Conservation (phyloP, 2,329 filamentous ascomycete species). For the Clathrospora elynae region DNA sequence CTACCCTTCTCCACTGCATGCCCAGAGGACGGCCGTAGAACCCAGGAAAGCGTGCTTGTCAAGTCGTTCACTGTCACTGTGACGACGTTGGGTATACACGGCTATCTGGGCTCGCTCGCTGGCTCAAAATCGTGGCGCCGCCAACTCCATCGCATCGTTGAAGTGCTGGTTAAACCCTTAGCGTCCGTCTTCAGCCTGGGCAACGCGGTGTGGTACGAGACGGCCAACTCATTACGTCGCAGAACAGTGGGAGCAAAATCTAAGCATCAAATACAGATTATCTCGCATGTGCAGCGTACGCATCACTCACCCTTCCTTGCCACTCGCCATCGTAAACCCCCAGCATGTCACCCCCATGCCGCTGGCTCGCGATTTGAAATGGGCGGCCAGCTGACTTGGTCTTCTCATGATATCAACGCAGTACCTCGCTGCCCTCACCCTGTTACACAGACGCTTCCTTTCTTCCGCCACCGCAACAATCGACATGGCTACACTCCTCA, state of each 20-base stretch:
- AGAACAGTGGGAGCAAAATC: neutral
- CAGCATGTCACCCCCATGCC: too few relatives aligned
- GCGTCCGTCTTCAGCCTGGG: neutral
- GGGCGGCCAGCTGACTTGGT: too few relatives aligned
- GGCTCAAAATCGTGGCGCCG: slow-evolving; percentile 4
- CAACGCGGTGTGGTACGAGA: slow-evolving; percentile 2
- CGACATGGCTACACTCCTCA: slow-evolving; percentile 5
- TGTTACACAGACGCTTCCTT: neutral
- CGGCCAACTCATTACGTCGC: neutral
- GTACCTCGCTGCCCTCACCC: too few relatives aligned
- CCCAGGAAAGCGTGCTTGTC: slow-evolving; percentile 4
- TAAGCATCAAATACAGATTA: neutral
- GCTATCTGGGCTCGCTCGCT: slow-evolving; percentile 3
- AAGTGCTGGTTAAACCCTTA: slow-evolving; percentile 2
- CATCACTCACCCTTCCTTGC: too few relatives aligned
- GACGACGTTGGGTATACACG: slow-evolving; percentile 8
- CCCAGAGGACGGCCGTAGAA: slow-evolving; percentile 5
- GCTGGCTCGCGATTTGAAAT: too few relatives aligned
- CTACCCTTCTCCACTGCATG: too few relatives aligned
- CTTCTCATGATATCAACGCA: too few relatives aligned
- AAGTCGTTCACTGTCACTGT: slow-evolving; percentile 7
- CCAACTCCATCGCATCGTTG: slow-evolving; percentile 2
- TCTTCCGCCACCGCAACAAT: slow-evolving; percentile 2
- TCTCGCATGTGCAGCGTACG: slow-evolving; percentile 1
- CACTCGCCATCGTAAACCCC: too few relatives aligned